A percentile compares a stretch with the other conserved stretches of the same genome.
Conservation (phyloP, 176 grass and related monocot species). For the Oryza meyeriana region DNA sequence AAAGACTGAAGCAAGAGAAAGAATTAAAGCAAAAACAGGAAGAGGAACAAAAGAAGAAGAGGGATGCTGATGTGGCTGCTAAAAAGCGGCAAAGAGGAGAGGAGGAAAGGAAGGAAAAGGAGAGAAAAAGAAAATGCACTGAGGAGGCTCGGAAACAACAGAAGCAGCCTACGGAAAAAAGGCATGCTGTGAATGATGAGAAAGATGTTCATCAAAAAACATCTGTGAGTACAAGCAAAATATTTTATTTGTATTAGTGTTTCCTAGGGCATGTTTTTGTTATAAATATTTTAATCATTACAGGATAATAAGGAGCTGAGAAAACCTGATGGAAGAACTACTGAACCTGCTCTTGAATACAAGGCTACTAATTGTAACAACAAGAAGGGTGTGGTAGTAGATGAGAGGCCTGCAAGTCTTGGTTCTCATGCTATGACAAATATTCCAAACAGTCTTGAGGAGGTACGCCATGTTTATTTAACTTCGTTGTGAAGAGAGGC, state of each 20-base stretch:
- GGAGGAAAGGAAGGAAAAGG: conserved; percentile 65
- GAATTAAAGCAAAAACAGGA: conserved; percentile 70
- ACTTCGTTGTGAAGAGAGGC: not conserved
- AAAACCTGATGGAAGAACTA: conserved; percentile 29
- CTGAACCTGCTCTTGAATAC: conserved; percentile 16
- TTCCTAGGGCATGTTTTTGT: not conserved
- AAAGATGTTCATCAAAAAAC: conserved; percentile 46
- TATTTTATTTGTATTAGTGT: conserved; percentile 8
- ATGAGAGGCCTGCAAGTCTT: conserved; percentile 37
- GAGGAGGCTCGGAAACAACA: conserved; percentile 63
- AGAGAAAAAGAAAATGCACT: conserved; percentile 60
- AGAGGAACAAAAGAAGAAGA: conserved; percentile 68
- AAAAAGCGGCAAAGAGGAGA: conserved; percentile 94
- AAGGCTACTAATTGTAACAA: conserved; percentile 9
- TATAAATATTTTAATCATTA: conserved; percentile 10
- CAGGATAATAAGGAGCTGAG: conserved; percentile 43
- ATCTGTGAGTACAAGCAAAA: conserved; percentile 56
- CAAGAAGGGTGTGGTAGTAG: conserved; percentile 10
- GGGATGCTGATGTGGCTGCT: conserved; percentile 52
- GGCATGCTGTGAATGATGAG: conserved; percentile 28
- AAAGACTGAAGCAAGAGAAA: conserved; percentile 77
- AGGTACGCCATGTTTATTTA: conserved; percentile 48
- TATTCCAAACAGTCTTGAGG: conserved; percentile 24
- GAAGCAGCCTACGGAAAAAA: conserved; percentile 42
- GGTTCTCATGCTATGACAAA: conserved; percentile 21